Evolutionary conservation across 495 filamentous ascomycete genomes (phyloP).

Genomic region (Aspergillus leporis): DNA sequence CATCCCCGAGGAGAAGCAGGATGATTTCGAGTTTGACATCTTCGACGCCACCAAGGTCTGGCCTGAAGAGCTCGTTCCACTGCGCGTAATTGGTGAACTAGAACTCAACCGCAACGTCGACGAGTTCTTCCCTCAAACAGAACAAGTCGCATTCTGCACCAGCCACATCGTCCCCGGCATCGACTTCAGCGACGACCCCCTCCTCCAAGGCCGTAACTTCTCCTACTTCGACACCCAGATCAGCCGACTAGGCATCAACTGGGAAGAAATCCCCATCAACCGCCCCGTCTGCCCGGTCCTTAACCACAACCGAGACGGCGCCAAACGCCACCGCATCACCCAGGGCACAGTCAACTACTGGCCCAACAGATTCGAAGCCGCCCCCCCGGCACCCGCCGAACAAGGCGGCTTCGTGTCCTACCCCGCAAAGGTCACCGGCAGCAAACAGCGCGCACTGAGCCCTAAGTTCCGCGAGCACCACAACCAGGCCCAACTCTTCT

Average conservation of each 20-base stretch:
- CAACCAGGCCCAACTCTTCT: constrained; percentile 66
- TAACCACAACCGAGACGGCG: constrained; percentile 47
- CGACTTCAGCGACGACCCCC: constrained; percentile 81
- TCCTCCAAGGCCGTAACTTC: constrained; percentile 84
- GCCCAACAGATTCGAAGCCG: constrained; percentile 74
- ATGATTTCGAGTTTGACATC: constrained; percentile 89
- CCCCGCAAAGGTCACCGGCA: constrained; percentile 63
- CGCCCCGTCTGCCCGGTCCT: constrained; percentile 66
- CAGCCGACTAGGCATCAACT: constrained; percentile 79
- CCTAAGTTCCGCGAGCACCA: constrained; percentile 82
- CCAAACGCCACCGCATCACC: constrained; percentile 50
- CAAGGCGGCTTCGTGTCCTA: constrained; percentile 72
- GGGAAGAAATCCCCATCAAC: constrained; percentile 86
- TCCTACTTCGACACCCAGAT: constrained; percentile 88
- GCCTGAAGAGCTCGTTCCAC: constrained; percentile 81
- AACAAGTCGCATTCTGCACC: constrained; percentile 82
- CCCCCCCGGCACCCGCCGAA: constrained; percentile 57
- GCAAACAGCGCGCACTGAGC: constrained; percentile 67
- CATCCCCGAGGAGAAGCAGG: constrained; percentile 66
- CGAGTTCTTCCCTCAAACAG: constrained; percentile 84
- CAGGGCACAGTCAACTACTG: constrained; percentile 84
- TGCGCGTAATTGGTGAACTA: constrained; percentile 78
- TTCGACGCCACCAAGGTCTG: constrained; percentile 91
- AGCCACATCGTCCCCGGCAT: constrained; percentile 84
- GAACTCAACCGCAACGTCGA: constrained; percentile 82